Evolutionary conservation across 1,284 basidiomycete species (phyloP), one percentile per base, ranked within the genome.

Genomic region (Ustilago hordei): DNA sequence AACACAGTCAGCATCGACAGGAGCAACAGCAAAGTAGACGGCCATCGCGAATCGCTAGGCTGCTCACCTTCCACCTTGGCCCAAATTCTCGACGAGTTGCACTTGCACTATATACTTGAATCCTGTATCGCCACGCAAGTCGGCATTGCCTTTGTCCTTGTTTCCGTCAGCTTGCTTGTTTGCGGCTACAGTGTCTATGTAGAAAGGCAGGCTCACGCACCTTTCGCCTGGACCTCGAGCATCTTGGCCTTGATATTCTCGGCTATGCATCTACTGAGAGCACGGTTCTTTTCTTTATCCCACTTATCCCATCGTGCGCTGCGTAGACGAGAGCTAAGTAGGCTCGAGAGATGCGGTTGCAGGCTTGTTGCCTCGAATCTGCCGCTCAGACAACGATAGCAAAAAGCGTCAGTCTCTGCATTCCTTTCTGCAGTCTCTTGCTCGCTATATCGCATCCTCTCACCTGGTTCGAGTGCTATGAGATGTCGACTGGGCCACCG

Each of bases 41-140:
- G 23, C 23, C 23, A 28, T 28, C 23, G 23, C 3, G 23, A 3
- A 28, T 28, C 23, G 23, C 32, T 28, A 2, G 39, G 62, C 77
- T 54, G 62, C 77, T 54, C 54, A 76, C 71, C 80, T 73, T 67
- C 78, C 80, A 7, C 80, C 80, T 59, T 82, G 80, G 4, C 80
- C 80, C 17, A 80, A 55, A 58, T 82, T 80, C 64, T 82, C 78
- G 15, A 80, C 73, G 19, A 82, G 69, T 48, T 82, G 80, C 0
- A 80, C 76, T 50, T 82, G 76, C 0, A 82, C 80, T 13, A 82
- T 75, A 39, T 69, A 82, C 55, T 80, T 80, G 78, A 81, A 81
- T 35, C 75, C 77, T 69, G 66, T 43, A 28, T 19, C 28, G 19
- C 15, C 23, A 28, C 23, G 23, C 23, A 28, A 17, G 39, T 39